phyloP scores from a whole-genome alignment of 441 rosid species.

The Manihot esculenta region DNA sequence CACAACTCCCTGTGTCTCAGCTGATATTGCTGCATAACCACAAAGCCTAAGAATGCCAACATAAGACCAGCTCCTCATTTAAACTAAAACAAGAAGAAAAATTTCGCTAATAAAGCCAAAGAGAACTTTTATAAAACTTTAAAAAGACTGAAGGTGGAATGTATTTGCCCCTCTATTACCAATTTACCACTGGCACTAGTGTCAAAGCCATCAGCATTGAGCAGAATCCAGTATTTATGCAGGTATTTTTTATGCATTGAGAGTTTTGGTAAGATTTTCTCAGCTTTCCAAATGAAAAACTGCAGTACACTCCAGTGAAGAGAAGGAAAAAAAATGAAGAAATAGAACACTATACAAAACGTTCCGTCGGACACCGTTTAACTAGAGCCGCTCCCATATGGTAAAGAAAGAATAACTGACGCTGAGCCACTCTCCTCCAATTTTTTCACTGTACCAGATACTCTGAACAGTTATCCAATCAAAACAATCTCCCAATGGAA shows the following conservation, averaged over 20 bases:
- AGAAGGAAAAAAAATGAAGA: background rate
- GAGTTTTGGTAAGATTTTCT: background rate
- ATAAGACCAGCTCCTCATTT: slow-evolving; percentile 41
- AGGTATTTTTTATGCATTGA: background rate
- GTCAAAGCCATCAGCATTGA: background rate
- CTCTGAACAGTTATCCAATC: slow-evolving; percentile 1
- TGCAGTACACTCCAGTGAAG: slow-evolving; percentile 2
- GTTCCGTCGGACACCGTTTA: background rate
- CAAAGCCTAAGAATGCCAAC: slow-evolving; percentile 74
- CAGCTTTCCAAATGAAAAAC: background rate
- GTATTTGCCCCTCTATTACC: background rate
- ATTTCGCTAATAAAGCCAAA: slow-evolving; percentile 30
- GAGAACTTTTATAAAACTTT: background rate
- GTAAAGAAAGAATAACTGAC: slow-evolving; percentile 9
- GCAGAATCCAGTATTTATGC: background rate
- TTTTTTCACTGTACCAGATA: slow-evolving; percentile 9
- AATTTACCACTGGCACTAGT: too few species aligned
- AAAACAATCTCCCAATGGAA: slow-evolving; percentile 3
- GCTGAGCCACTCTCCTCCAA: slow-evolving; percentile 3
- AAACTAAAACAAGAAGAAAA: slow-evolving; percentile 6
- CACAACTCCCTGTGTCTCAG: slow-evolving; percentile 63
- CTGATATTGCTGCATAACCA: slow-evolving; percentile 82
- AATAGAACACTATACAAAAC: background rate
- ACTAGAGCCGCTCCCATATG: background rate
- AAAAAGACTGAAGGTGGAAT: background rate